Evolutionary conservation across 768 basidiomycete species (phyloP), one percentile per base, ranked within the genome.

Genomic region (Suillus subluteus): DNA sequence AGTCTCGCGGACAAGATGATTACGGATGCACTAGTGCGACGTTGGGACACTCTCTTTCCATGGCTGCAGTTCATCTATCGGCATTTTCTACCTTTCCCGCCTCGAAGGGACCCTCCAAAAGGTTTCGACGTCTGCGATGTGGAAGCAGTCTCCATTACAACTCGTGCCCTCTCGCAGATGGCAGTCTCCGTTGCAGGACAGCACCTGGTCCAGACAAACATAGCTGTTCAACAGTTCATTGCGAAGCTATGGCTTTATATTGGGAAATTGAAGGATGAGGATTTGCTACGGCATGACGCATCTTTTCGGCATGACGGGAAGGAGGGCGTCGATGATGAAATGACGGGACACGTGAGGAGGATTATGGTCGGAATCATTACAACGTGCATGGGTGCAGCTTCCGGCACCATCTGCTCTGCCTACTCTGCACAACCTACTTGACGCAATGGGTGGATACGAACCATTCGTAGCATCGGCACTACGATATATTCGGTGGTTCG

Each of bases 51-150:
- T 5, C 21, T 50, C 18, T 56, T 63, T 63, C 62, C 54, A 30
- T 63, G 62, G 62, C 13, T 63, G 16, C 50, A 50, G 52, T 63
- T 63, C 16, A 35, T 63, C 26, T 56, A 63, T 21, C 62, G 37
- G 3, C 62, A 63, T 59, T 63, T 58, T 63, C 54, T 63, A 23
- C 40, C 50, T 35, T 30, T 26, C 8, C 18, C 50, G 15, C 62
- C 37, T 30, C 50, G 26, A 15, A 35, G 12, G 30, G 9, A 44
- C 3, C 3, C 5, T 3, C 62, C n/a, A 7, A 26, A 63, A 16
- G 54, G 50, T 56, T 38, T 26, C 40, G 18, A 18, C 58, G 11
- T 59, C 16, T 5, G 9, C 26, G 58, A 40, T 26, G 58, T 40
- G 26, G 58, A 59, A 0, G 40, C 23, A 59, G 23, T 59, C 23